Base-by-base conservation (phyloP, 2,329 filamentous ascomycete genomes). In the Penicillium sp. region DNA sequence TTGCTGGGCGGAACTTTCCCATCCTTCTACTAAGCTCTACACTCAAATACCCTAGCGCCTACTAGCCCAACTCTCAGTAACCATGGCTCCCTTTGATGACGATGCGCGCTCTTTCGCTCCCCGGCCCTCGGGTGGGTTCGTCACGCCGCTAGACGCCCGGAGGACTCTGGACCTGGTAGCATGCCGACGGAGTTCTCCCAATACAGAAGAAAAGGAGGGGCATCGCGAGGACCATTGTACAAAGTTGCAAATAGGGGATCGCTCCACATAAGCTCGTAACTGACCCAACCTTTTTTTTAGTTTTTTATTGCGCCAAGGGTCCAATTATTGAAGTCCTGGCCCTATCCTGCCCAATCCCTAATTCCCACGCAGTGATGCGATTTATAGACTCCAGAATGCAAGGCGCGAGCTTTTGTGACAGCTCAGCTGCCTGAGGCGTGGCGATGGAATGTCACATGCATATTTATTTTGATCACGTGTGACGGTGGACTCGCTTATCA, bases 71-170 rank as follows among this genome's bases (percentile, higher is more conserved):
- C 20, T 42, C 32, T 35, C 29, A 28, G 42, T 51, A 57, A 61
- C 58, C 58, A 60, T 59, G 58, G 58, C 56, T 53, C 58, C 28
- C 40, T 61, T 58, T 61, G 46, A 58, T 61, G 52, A 59, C 44
- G 57, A 61, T 61, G 49, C 44, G 49, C 57, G 28, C 50, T 46
- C 49, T n/a, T 32, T 53, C 42, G 27, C 35, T 50, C 39, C 35
- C 24, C 40, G 28, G 50, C 33, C 48, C 41, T 50, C 33, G 44
- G 48, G 48, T 48, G 52, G 54, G 37, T 42, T 53, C 45, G 25
- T 25, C 18, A 23, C 25, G 25, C 37, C 18, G 25, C 27, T 18
- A 20, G n/a, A 18, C 23, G n/a, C 5, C 18, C 18, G 6, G 28
- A 23, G 18, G 20, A 39, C 12, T 33, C 40, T 35, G 7, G 24